phyloP scores from a whole-genome alignment of 2,329 filamentous ascomycete species.

The Botryotinia convoluta region DNA sequence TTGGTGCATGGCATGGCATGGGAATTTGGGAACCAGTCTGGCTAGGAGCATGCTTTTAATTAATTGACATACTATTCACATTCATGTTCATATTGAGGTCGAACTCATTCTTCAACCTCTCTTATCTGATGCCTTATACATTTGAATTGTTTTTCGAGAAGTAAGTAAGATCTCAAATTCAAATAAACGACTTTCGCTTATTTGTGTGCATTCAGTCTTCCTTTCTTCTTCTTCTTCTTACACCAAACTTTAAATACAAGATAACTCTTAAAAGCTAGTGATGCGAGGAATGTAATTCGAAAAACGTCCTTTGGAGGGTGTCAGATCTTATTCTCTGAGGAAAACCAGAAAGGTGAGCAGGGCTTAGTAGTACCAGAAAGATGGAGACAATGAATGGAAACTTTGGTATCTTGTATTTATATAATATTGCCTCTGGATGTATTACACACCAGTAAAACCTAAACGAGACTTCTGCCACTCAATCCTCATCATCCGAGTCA shows the following conservation, averaged over 20 bases:
- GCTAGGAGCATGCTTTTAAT: background rate
- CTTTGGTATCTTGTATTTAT: background rate
- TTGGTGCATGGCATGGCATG: background rate
- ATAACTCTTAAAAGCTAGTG: background rate
- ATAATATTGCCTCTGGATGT: background rate
- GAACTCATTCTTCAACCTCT: background rate
- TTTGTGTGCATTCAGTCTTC: no score
- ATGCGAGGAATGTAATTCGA: background rate
- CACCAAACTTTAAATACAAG: background rate
- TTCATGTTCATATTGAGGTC: background rate
- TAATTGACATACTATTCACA: background rate
- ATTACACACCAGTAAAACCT: no score
- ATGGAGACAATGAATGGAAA: background rate
- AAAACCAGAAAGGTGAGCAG: background rate
- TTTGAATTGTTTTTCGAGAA: background rate
- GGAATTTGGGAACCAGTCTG: background rate
- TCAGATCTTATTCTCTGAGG: background rate
- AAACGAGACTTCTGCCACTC: background rate
- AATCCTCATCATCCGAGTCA: slow-evolving; percentile 57
- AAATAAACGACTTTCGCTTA: background rate
- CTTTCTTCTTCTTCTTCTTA: background rate
- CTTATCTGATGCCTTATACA: background rate
- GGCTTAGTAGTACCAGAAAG: background rate
- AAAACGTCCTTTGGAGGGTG: background rate
- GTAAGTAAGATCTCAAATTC: background rate